phyloP scores from a whole-genome alignment of 2,329 filamentous ascomycete genomes.

The Cercospora citrullina region DNA sequence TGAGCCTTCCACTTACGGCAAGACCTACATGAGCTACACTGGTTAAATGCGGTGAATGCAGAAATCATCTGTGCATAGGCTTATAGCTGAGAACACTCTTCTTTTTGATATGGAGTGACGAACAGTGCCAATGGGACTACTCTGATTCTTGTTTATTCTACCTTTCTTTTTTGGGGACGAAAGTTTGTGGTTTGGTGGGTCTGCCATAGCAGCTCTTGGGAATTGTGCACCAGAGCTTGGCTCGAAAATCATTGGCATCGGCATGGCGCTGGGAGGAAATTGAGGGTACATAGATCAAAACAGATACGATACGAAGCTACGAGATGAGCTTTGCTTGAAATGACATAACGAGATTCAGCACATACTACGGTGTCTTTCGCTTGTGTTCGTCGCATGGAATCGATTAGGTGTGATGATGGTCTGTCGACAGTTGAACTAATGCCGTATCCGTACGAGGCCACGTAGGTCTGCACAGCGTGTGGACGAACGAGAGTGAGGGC shows the following conservation, averaged over 20 bases:
- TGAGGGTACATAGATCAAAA: conserved; percentile 14
- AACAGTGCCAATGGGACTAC: conserved; percentile 10
- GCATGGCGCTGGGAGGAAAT: conserved; percentile 9
- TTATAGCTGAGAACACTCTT: background rate
- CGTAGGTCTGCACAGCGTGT: background rate
- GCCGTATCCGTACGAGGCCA: background rate
- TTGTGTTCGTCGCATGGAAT: background rate
- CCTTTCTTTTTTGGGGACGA: conserved; percentile 6
- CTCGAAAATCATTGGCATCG: background rate
- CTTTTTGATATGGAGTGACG: conserved; percentile 5
- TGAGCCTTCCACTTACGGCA: conserved; percentile 35
- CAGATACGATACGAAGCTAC: conserved; percentile 16
- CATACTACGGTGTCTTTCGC: background rate
- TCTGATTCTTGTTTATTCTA: conserved; percentile 20
- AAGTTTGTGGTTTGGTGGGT: background rate
- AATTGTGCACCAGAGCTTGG: background rate
- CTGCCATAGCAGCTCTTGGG: background rate
- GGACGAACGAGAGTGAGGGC: background rate
- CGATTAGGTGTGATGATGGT: background rate
- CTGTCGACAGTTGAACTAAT: background rate
- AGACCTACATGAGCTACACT: conserved; percentile 34
- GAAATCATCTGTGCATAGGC: background rate
- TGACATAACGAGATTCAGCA: conserved; percentile 12
- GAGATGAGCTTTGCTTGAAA: conserved; percentile 13
- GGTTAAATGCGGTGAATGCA: conserved; percentile 7